phyloP scores from a whole-genome alignment of 2,329 filamentous ascomycete species.

The Trichoderma gracile region DNA sequence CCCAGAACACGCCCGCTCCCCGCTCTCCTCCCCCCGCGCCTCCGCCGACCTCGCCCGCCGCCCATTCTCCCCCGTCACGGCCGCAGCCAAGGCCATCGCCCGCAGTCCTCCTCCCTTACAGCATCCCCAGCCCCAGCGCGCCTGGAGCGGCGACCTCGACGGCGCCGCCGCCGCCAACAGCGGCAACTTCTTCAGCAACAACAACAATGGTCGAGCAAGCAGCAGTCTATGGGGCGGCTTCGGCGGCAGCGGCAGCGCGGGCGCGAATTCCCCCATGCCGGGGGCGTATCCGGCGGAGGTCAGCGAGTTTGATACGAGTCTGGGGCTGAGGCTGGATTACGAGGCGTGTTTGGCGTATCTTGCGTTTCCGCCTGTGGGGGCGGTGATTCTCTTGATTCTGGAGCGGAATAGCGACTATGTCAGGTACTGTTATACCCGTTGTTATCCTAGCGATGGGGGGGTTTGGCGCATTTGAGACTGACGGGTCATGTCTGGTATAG shows the following conservation, averaged over 20 bases:
- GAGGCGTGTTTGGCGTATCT: slow-evolving; percentile 91
- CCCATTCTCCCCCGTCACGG: slow-evolving; percentile 51
- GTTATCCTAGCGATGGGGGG: neutral
- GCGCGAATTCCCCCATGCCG: slow-evolving; percentile 36
- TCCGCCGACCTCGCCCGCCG: slow-evolving; percentile 58
- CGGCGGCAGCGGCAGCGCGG: slow-evolving; percentile 30
- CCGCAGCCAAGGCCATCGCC: slow-evolving; percentile 40
- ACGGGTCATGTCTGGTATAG: slow-evolving; percentile 44
- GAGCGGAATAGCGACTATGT: slow-evolving; percentile 98
- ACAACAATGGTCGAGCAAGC: neutral
- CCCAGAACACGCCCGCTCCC: slow-evolving; percentile 82
- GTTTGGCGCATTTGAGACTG: neutral
- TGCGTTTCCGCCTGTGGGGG: slow-evolving; percentile 79
- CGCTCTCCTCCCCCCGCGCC: slow-evolving; percentile 56
- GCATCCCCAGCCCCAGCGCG: slow-evolving; percentile 58
- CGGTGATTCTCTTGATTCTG: slow-evolving; percentile 77
- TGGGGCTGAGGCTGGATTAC: slow-evolving; percentile 82
- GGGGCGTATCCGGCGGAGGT: slow-evolving; percentile 53
- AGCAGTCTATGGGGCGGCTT: slow-evolving; percentile 27
- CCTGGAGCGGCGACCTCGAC: slow-evolving; percentile 48
- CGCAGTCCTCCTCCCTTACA: slow-evolving; percentile 46
- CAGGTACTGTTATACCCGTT: slow-evolving; percentile 54
- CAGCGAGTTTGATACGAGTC: slow-evolving; percentile 86
- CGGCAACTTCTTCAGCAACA: slow-evolving; percentile 17
- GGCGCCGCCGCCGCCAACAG: slow-evolving; percentile 38